phyloP scores from a whole-genome alignment of 1,284 basidiomycete species.

The Athelia sp. region DNA sequence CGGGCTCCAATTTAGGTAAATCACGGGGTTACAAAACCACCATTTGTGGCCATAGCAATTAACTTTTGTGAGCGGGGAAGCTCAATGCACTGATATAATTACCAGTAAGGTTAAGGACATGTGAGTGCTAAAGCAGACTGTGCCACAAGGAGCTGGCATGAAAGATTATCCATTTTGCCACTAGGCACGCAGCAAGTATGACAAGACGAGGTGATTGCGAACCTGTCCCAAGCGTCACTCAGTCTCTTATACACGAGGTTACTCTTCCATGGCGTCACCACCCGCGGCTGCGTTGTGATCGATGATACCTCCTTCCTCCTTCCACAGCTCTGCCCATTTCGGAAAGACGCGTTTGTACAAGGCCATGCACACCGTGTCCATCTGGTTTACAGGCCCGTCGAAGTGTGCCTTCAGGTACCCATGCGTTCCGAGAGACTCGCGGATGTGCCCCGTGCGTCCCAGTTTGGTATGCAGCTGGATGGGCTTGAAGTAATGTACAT shows the following conservation, averaged over 20 bases:
- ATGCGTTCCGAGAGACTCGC: slow-evolving; percentile 93
- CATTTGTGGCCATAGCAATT: too few species aligned
- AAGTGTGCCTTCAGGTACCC: slow-evolving; percentile 99
- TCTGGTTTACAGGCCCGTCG: slow-evolving; percentile 92
- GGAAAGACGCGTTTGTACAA: slow-evolving; percentile 91
- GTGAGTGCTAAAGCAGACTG: too few species aligned
- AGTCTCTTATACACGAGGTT: background rate
- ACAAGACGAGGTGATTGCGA: too few species aligned
- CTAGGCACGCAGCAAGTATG: too few species aligned
- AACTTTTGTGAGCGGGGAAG: too few species aligned
- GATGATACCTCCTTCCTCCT: slow-evolving; percentile 10
- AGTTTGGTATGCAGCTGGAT: slow-evolving; percentile 92
- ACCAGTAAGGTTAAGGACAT: too few species aligned
- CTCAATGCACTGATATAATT: too few species aligned
- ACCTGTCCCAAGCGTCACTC: too few species aligned
- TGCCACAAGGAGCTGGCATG: too few species aligned
- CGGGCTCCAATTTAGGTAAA: too few species aligned
- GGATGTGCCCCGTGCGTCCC: slow-evolving; percentile 89
- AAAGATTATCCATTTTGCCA: too few species aligned
- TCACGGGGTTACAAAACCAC: too few species aligned
- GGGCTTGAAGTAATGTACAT: slow-evolving; percentile 91
- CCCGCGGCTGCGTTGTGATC: background rate
- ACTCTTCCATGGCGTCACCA: slow-evolving; percentile 18
- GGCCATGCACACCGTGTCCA: slow-evolving; percentile 93
- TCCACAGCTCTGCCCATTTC: slow-evolving; percentile 67